Base-by-base conservation (phyloP, 305 asterid species). In the Vinca major region DNA sequence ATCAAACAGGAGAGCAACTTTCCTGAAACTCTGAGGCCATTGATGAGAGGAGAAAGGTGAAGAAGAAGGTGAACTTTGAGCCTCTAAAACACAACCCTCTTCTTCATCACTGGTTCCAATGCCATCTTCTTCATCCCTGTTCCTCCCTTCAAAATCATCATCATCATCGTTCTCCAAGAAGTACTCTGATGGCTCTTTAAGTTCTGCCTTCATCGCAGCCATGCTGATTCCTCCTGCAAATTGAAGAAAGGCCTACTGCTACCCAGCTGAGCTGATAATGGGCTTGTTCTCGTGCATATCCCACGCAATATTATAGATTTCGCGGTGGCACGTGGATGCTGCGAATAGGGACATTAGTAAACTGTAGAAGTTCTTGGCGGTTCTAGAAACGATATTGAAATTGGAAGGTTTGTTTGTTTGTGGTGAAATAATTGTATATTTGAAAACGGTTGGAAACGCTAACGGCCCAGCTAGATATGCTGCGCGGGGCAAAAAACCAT, bases 101-200 rank as follows among this genome's bases (percentile, higher is more conserved):
- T 71, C 75, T 3, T 71, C 75, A 1, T 67, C 74, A 9, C 60
- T 75, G n/a, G 66, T n/a, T n/a, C n/a, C n/a, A n/a, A n/a, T 68
- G 66, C 44, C 68, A 70, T 53, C 73, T 36, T 52, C 76, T 41
- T 65, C 66, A 41, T 61, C 63, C 16, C 2, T 71, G 33, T 71
- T 66, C 72, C 16, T 64, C 48, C 68, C 81, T 36, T 64, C 57
- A 70, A 36, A 61, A 48, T 62, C 55, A 63, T 74, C 70, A 26
- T 69, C 80, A 13, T 75, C 80, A 21, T n/a, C n/a, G n/a, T 79
- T 79, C 39, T 85, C 89, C 36, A 80, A 41, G 72, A 73, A 79
- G 41, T 3, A 63, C 40, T 63, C 67, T 2, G 67, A 20, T 11
- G 41, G 53, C 9, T 66, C 57, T 41, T 40, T 37, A 36, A 60